Base-by-base conservation (phyloP, 441 rosid species). In the Aquilaria agallochum region DNA sequence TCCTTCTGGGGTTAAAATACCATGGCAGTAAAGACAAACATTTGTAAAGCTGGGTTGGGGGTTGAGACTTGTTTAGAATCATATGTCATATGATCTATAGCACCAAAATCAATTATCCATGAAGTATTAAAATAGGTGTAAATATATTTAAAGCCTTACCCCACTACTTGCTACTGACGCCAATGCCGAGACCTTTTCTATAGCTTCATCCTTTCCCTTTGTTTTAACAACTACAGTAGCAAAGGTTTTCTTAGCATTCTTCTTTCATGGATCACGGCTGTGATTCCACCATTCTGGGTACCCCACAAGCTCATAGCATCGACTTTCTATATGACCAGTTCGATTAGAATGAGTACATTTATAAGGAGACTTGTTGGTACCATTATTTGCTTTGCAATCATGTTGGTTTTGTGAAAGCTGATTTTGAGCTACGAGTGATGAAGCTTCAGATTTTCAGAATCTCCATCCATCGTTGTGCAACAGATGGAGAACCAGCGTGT, bases 51-150 rank as follows among this genome's bases (percentile, higher is more conserved):
- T 0, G 40, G 5, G 4, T 31, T 45, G 8, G 51, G 7, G 6
- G 20, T 0, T 7, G 7, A 1, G 5, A 63, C 14, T 1, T n/a
- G 20, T 53, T 1, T 54, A 64, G 4, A 31, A 55, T 64, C 55
- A 64, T 54, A 55, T 1, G 55, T 45, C 54, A 64, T 48, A 46
- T 64, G 60, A 55, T 64, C 8, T 9, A 6, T 44, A 4, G 47
- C 46, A 53, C 54, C 7, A 8, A 1, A 63, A 53, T 63, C 46
- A 63, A 63, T 45, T 47, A 64, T 64, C 60, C 53, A 64, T 48
- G 33, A 1, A 47, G 33, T 55, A 64, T 47, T 5, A 0, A n/a
- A 64, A 64, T 4, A 55, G 3, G 32, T 31, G 55, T 3, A 48
- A 33, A 47, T 1, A 15, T 33, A 32, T 44, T 45, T 5, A 55